Conservation (phyloP, 257 asterid species). For the Primulina tabacum region DNA sequence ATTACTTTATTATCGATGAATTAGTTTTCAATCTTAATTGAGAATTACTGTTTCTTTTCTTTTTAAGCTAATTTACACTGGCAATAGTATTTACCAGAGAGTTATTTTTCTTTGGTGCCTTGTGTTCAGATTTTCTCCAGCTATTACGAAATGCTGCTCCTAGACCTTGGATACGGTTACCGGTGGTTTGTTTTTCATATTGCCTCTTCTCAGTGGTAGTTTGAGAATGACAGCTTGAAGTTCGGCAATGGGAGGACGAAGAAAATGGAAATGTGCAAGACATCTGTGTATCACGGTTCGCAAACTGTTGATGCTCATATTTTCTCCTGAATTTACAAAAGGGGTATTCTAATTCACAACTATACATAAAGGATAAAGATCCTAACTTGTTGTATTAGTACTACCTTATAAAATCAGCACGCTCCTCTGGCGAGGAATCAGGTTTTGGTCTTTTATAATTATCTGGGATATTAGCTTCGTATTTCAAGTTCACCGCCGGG, state of each 20-base stretch:
- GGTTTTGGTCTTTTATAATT: constrained; percentile 57
- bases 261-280: constrained; percentile 50
- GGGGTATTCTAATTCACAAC: constrained; percentile 22
- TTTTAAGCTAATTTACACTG: constrained; percentile 4
- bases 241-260: constrained; percentile 35
- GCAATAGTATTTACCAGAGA: constrained; percentile 54
- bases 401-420: constrained; percentile 85
- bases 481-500: constrained; percentile 57
- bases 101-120: constrained; percentile 48
- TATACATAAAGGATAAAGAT: background rate
- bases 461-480: constrained; percentile 70
- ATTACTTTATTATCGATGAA: background rate
- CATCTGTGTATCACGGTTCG: constrained; percentile 34
- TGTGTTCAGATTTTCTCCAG: constrained; percentile 70
- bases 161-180: constrained; percentile 51
- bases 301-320: constrained; percentile 71
- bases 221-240: constrained; percentile 34
- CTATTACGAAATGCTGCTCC: constrained; percentile 77
- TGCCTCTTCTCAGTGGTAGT: constrained; percentile 42
- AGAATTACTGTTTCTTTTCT: background rate
- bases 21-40: background rate
- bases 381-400: background rate
- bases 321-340: constrained; percentile 60
- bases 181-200: constrained; percentile 46
- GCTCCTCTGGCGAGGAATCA: constrained; percentile 66